Conservation (phyloP, 2,329 filamentous ascomycete genomes). For the Pseudopithomyces maydicus region DNA sequence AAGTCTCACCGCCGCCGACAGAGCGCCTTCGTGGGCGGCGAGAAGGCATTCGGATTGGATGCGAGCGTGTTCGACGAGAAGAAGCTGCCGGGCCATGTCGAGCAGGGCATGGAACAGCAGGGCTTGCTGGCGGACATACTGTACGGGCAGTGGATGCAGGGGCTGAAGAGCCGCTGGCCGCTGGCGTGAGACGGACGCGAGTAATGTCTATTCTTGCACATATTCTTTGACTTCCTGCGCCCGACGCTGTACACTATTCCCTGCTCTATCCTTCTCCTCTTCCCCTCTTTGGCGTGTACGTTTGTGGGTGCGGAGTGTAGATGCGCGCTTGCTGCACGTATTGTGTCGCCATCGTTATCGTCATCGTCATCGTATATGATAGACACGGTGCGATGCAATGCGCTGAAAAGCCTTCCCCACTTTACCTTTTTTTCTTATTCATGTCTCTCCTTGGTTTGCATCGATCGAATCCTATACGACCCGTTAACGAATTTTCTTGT, state of each 20-base stretch:
- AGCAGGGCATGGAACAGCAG: slow-evolving; percentile 87
- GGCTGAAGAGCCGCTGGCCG: slow-evolving; percentile 63
- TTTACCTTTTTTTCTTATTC: too few species aligned
- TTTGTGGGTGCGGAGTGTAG: too few species aligned
- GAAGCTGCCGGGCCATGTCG: slow-evolving; percentile 62
- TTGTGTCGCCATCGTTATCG: too few species aligned
- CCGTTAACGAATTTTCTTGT: too few species aligned
- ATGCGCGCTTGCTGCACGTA: too few species aligned
- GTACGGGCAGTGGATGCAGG: slow-evolving; percentile 88
- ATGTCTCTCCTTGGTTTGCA: slow-evolving; percentile 3
- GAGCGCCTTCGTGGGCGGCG: slow-evolving; percentile 47
- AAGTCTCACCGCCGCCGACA: slow-evolving; percentile 70
- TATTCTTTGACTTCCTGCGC: background rate
- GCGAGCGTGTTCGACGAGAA: slow-evolving; percentile 46
- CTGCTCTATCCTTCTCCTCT: too few species aligned
- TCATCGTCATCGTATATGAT: background rate
- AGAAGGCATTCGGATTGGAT: slow-evolving; percentile 50
- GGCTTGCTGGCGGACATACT: slow-evolving; percentile 88
- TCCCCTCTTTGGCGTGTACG: too few species aligned
- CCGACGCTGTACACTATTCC: background rate
- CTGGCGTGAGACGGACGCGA: slow-evolving; percentile 18
- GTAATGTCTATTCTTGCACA: too few species aligned
- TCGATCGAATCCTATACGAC: too few species aligned
- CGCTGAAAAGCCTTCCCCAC: too few species aligned
- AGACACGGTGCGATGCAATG: background rate